These are phyloP conservation scores for Rehmannia glutinosa DNA, from an alignment of 257 asterid genomes.

Conservation along the genomic window DNA sequence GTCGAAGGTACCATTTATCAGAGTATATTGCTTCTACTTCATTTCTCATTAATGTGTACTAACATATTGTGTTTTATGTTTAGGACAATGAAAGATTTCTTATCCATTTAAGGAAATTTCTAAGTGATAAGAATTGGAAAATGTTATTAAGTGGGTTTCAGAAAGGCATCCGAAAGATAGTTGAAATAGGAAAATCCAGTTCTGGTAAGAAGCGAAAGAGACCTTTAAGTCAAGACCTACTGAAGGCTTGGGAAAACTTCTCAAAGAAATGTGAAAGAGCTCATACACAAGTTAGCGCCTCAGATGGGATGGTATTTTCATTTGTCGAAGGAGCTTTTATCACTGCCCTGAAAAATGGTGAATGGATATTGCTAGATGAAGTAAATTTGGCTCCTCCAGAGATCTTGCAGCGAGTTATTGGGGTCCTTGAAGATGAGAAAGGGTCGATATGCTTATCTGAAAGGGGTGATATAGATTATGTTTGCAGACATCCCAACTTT, in stretches of 20 bases:
- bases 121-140: constrained; percentile 68
- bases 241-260: constrained; percentile 59
- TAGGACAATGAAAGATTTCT: constrained; percentile 59
- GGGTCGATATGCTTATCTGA: constrained; percentile 93
- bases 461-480: constrained; percentile 79
- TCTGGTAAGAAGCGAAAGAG: constrained; percentile 76
- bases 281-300: constrained; percentile 54
- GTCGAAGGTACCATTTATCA: constrained; percentile 45
- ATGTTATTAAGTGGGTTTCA: constrained; percentile 56
- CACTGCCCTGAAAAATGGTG: constrained; percentile 80
- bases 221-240: constrained; percentile 43
- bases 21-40: not conserved
- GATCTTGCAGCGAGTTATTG: constrained; percentile 83
- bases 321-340: constrained; percentile 96
- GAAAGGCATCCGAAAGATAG: constrained; percentile 40
- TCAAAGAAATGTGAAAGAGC: constrained; percentile 63
- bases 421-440: constrained; percentile 84
- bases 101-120: constrained; percentile 31
- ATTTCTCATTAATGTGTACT: constrained; percentile 4
- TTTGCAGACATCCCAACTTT: constrained; percentile 60
- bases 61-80: constrained; percentile 13
- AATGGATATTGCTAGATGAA: constrained; percentile 96
- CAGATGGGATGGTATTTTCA: constrained; percentile 86
- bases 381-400: constrained; percentile 99
- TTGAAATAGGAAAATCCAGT: constrained; percentile 45